These are phyloP conservation scores for Adenanthera pavonina DNA, from an alignment of 306 rosid species.

Conservation along the genomic window DNA sequence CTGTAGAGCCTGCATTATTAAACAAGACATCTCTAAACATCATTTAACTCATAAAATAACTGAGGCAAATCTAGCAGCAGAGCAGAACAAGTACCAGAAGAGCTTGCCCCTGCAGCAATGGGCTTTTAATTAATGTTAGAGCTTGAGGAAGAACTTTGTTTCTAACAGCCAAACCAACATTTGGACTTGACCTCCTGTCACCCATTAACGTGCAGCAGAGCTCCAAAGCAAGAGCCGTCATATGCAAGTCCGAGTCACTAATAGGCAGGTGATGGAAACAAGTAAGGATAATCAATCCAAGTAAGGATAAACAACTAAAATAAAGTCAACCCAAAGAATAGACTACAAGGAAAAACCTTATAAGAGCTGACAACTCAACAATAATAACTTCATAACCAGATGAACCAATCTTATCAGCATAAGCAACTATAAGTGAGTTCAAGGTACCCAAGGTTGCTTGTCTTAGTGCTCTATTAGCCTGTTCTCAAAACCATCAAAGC, in stretches of 20 bases:
- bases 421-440: slow-evolving; percentile 93
- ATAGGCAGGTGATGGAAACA: slow-evolving; percentile 34
- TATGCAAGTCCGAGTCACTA: slow-evolving; percentile 99
- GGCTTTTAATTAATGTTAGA: slow-evolving; percentile 81
- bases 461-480: slow-evolving; percentile 98
- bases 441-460: slow-evolving; percentile 97
- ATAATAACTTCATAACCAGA: slow-evolving; percentile 96
- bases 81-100: slow-evolving; percentile 65
- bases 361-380: slow-evolving; percentile 85
- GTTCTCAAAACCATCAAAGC: slow-evolving; percentile 45
- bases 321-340: background rate
- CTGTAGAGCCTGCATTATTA: slow-evolving; percentile 81
- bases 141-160: slow-evolving; percentile 99
- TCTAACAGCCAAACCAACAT: slow-evolving; percentile 89
- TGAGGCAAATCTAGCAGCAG: slow-evolving; percentile 20
- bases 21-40: slow-evolving; percentile 36
- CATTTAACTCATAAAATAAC: slow-evolving; percentile 17
- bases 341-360: slow-evolving; percentile 64
- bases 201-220: slow-evolving; percentile 97
- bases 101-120: slow-evolving; percentile 98
- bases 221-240: slow-evolving; percentile 98
- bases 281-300: slow-evolving; percentile 34
- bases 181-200: slow-evolving; percentile 89
- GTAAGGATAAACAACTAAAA: slow-evolving; percentile 12
- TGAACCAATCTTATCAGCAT: slow-evolving; percentile 90